A percentile compares a stretch with the other conserved stretches of the same genome.
Evolutionary conservation across 1,139 yeast genomes (phyloP).

Genomic region (Candida gigantensis): DNA sequence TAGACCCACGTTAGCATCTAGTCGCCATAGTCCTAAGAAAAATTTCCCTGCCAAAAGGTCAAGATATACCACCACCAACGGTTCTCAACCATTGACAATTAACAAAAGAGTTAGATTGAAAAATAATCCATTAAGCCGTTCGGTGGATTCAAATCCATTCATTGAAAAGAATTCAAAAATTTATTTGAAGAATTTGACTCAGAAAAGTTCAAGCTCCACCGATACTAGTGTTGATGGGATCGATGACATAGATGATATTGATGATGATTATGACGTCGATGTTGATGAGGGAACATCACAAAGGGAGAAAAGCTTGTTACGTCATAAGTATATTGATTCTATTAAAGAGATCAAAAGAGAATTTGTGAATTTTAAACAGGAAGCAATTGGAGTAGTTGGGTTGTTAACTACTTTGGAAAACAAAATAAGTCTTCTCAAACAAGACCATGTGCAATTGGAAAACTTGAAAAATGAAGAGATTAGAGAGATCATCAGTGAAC

Average conservation of each 20-base stretch:
- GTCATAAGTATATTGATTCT: conserved; percentile 7
- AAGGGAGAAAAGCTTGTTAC: conserved; percentile 7
- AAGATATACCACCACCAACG: background rate
- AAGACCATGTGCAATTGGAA: background rate
- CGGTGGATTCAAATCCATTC: conserved; percentile 4
- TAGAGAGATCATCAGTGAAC: background rate
- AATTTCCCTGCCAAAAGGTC: conserved; percentile 8
- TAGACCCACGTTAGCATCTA: conserved; percentile 28
- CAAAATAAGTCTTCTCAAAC: conserved; percentile 4
- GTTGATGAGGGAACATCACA: conserved; percentile 1
- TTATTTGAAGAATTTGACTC: conserved; percentile 2
- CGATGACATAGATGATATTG: background rate
- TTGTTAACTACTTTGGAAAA: conserved; percentile 6
- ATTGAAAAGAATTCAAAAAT: conserved; percentile 3
- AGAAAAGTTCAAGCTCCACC: conserved; percentile 2
- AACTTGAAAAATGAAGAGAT: conserved; percentile 1
- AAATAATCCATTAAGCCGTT: background rate
- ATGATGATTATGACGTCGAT: background rate
- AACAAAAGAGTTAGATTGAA: conserved; percentile 1
- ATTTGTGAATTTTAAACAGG: conserved; percentile 9
- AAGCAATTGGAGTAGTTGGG: conserved; percentile 5
- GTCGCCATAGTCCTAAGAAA: conserved; percentile 10
- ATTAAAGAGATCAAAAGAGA: conserved; percentile 12
- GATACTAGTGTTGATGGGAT: conserved; percentile 2
- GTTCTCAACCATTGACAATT: background rate